Evolutionary conservation across 1,284 basidiomycete species (phyloP).

Genomic region (Cryptococcus sp.): DNA sequence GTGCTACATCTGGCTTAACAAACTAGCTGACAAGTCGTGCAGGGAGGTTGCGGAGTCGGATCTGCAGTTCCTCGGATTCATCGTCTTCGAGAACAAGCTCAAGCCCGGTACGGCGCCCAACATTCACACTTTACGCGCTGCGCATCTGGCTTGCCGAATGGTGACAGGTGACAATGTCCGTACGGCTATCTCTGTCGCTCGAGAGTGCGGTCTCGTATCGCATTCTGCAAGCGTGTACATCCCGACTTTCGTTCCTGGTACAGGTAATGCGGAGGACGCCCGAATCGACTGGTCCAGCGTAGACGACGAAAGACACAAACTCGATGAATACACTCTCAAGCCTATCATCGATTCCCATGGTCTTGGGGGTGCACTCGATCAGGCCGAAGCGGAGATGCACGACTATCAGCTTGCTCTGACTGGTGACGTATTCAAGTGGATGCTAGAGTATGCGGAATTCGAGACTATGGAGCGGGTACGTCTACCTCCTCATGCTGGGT

Average conservation of each 20-base stretch:
- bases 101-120: constrained; percentile 91
- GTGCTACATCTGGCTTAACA: background rate
- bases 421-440: constrained; percentile 98
- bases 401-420: constrained; percentile 93
- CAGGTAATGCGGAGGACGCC: constrained; percentile 67
- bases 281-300: constrained; percentile 88
- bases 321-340: constrained; percentile 86
- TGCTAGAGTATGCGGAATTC: constrained; percentile 90
- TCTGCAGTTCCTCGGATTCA: constrained; percentile 88
- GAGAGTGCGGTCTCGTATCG: constrained; percentile 89
- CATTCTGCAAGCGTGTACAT: constrained; percentile 90
- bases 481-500: constrained; percentile 12
- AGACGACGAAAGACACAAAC: constrained; percentile 81
- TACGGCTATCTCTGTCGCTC: constrained; percentile 94
- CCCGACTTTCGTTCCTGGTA: constrained; percentile 77
- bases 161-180: constrained; percentile 97
- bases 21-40: constrained; percentile 11
- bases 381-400: constrained; percentile 65
- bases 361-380: constrained; percentile 59
- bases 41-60: constrained; percentile 93
- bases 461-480: constrained; percentile 89
- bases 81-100: constrained; percentile 98
- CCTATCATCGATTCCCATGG: constrained; percentile 68
- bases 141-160: constrained; percentile 94
- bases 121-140: constrained; percentile 82